phyloP scores from a whole-genome alignment of 2,329 filamentous ascomycete genomes.

The Colletotrichum sidae region DNA sequence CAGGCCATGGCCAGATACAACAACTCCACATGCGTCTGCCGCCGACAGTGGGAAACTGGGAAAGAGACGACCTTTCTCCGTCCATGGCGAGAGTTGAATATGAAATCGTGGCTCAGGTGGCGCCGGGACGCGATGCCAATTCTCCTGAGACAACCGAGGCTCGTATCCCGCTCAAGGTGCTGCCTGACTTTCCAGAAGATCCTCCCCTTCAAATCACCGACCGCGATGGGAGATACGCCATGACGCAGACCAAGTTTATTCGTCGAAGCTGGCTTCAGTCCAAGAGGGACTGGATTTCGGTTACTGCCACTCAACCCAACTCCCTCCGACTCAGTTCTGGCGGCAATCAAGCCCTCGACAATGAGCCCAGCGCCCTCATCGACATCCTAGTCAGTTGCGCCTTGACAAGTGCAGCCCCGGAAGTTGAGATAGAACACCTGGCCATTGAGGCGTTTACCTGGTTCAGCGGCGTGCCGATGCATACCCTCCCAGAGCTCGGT shows the following conservation, averaged over 20 bases:
- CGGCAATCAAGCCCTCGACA: constrained; percentile 55
- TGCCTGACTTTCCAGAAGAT: constrained; percentile 61
- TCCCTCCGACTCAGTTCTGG: constrained; percentile 62
- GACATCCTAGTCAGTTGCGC: constrained; percentile 60
- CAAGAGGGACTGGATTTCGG: constrained; percentile 62
- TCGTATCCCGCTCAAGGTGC: constrained; percentile 60
- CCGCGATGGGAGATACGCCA: constrained; percentile 60
- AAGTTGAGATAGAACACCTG: constrained; percentile 58
- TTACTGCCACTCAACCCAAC: constrained; percentile 57
- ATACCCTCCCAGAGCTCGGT: constrained; percentile 62
- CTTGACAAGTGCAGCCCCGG: constrained; percentile 56
- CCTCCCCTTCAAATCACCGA: constrained; percentile 62
- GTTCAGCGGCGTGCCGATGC: constrained; percentile 60
- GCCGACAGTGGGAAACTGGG: constrained; percentile 64
- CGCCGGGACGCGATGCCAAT: constrained; percentile 41
- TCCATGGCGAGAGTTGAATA: constrained; percentile 67
- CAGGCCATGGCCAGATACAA: constrained; percentile 56
- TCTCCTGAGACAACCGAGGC: constrained; percentile 52
- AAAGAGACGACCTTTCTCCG: constrained; percentile 65
- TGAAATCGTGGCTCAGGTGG: constrained; percentile 58
- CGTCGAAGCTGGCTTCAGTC: constrained; percentile 63
- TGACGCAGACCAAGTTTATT: constrained; percentile 63
- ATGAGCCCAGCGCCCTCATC: constrained; percentile 55
- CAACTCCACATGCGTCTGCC: constrained; percentile 66
- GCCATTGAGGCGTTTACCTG: constrained; percentile 65